Evolutionary conservation across 2,329 filamentous ascomycete genomes (phyloP).

Genomic region (Hypoxylon sp.): DNA sequence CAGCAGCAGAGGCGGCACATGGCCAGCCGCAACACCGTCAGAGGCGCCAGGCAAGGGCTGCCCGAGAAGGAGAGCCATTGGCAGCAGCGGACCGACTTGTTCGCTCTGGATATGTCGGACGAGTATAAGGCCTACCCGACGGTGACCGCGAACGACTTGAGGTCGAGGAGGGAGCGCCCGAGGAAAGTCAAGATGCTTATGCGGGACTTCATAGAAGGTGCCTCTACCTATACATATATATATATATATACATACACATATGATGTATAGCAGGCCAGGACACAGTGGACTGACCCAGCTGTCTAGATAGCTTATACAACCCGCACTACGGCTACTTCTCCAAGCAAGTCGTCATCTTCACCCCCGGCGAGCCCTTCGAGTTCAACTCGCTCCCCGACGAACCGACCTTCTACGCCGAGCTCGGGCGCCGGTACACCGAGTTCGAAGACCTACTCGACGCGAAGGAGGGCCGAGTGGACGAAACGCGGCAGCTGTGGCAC

Average conservation of each 20-base stretch:
- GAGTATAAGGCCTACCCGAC: constrained; percentile 88
- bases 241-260: background rate
- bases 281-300: constrained; percentile 26
- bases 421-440: constrained; percentile 85
- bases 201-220: constrained; percentile 96
- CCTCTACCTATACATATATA: constrained; percentile 23
- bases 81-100: constrained; percentile 85
- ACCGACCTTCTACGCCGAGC: constrained; percentile 82
- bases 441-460: constrained; percentile 92
- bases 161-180: constrained; percentile 80
- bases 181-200: constrained; percentile 95
- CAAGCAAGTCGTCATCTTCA: constrained; percentile 96
- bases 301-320: constrained; percentile 90
- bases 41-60: constrained; percentile 49
- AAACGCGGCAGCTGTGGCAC: constrained; percentile 93
- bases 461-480: constrained; percentile 71
- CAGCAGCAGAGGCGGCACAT: constrained; percentile 54
- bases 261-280: background rate
- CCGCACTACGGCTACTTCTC: constrained; percentile 96
- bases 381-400: constrained; percentile 88
- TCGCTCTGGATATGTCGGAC: constrained; percentile 81
- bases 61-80: constrained; percentile 77
- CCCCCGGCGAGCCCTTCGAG: constrained; percentile 89
- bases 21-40: constrained; percentile 47
- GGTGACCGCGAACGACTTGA: constrained; percentile 86